Evolutionary conservation across 1,139 yeast genomes (phyloP), one percentile per base, ranked within the genome.

Genomic region (Candida sp.): DNA sequence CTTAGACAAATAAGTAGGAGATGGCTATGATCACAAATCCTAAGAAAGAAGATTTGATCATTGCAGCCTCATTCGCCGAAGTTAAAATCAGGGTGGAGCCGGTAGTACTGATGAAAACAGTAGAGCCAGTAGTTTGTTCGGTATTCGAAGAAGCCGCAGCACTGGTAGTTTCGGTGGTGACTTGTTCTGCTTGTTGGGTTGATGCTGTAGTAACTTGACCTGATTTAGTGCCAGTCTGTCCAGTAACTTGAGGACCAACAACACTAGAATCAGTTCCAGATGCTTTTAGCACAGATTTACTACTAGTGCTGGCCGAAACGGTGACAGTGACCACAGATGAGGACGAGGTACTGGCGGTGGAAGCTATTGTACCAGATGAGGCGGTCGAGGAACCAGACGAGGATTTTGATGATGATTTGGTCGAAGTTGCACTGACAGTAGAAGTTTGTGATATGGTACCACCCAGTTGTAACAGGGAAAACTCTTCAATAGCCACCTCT

Each of bases 401-500:
- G 21, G 49, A 41, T 8, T 43, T 43, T 40, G 49, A 43, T 25
- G 51, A 44, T 32, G 41, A 5, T 15, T 15, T 33, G 5, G 36
- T 22, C 9, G 43, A 8, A 8, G 43, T 11, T 9, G 48, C 23
- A n/a, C 43, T 11, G 25, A 35, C 7, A 12, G 43, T 22, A 5
- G 30, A 21, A 7, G 52, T 34, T 8, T 45, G 43, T 6, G 43
- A 50, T 37, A 53, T 52, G 8, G 48, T 33, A 2, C 49, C 55
- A 11, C 66, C 69, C 33, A 49, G 49, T 36, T 46, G 50, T 44
- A 81, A 66, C 22, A 60, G 54, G 21, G 61, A 66, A 52, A 80
- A 81, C 40, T 83, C 85, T 8, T 61, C 57, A 38, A 67, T 63
- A 8, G 81, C 87, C 46, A 73, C 63, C 1, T 62, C 60, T 38